Evolutionary conservation across 2,329 filamentous ascomycete genomes (phyloP).

Genomic region (Scytalidium sp.): DNA sequence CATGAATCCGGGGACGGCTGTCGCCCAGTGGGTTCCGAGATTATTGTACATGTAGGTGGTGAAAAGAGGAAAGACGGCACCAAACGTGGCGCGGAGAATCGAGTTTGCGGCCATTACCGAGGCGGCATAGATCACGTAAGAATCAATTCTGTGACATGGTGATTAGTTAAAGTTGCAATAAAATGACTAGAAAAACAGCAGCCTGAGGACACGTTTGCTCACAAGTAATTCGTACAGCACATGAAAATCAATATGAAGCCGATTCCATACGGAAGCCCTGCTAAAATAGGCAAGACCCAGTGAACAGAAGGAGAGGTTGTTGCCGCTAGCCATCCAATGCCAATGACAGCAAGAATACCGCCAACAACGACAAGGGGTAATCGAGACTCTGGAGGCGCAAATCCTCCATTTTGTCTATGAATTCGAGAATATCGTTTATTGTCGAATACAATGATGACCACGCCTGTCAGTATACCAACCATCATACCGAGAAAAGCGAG

Average conservation of each 20-base stretch:
- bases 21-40: slow-evolving; percentile 33
- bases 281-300: slow-evolving; percentile 46
- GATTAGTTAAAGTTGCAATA: slow-evolving; percentile 43
- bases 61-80: slow-evolving; percentile 35
- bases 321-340: slow-evolving; percentile 33
- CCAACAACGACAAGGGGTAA: background rate
- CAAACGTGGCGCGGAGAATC: slow-evolving; percentile 34
- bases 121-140: slow-evolving; percentile 39
- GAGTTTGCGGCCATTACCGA: slow-evolving; percentile 36
- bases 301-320: slow-evolving; percentile 26
- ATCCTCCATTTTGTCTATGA: background rate
- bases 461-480: slow-evolving; percentile 52
- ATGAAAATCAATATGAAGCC: slow-evolving; percentile 57
- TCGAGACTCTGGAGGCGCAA: background rate
- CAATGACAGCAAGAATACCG: slow-evolving; percentile 25
- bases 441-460: background rate
- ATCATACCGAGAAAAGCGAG: slow-evolving; percentile 70
- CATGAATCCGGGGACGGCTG: slow-evolving; percentile 30
- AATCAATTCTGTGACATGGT: slow-evolving; percentile 46
- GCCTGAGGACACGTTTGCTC: slow-evolving; percentile 40
- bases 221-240: slow-evolving; percentile 66
- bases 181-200: slow-evolving; percentile 41
- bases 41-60: slow-evolving; percentile 28
- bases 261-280: slow-evolving; percentile 10
- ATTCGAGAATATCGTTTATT: too few species aligned